Conservation (phyloP, 1,284 basidiomycete genomes). For the Cryptococcus sp. region DNA sequence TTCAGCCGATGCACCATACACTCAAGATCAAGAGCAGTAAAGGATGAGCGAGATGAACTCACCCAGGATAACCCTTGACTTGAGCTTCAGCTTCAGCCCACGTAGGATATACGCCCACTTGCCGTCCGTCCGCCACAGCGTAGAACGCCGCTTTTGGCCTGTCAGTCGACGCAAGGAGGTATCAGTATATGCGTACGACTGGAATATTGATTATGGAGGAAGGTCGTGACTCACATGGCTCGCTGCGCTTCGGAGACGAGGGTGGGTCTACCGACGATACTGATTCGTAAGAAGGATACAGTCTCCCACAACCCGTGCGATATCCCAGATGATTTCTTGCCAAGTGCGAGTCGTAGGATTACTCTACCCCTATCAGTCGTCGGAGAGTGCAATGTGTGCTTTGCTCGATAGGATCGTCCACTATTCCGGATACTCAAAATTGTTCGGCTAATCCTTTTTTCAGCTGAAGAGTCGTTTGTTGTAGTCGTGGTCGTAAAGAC, state of each 20-base stretch:
- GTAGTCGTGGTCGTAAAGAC: too few relatives aligned
- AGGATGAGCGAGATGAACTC: slow-evolving; percentile 12
- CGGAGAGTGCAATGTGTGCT: neutral
- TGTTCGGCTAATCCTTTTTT: too few relatives aligned
- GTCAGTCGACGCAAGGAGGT: neutral
- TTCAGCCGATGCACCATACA: neutral
- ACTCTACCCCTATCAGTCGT: too few relatives aligned
- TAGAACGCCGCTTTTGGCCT: slow-evolving; percentile 51
- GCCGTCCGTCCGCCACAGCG: slow-evolving; percentile 42
- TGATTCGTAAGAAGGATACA: neutral
- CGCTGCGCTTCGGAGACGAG: neutral
- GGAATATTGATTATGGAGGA: too few relatives aligned
- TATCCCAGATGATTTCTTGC: neutral
- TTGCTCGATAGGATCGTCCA: neutral
- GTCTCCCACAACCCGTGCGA: neutral
- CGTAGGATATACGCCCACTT: slow-evolving; percentile 45
- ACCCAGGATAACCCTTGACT: slow-evolving; percentile 44
- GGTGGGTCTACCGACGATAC: neutral
- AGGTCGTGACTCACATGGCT: slow-evolving; percentile 12
- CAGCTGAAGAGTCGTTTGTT: too few relatives aligned
- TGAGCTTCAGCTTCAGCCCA: slow-evolving; percentile 50
- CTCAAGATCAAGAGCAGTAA: too few relatives aligned
- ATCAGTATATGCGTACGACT: too few relatives aligned
- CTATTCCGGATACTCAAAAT: neutral
- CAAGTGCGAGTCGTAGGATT: neutral